Evolutionary conservation across 805 yeast species (phyloP).

Genomic region (Dipodascopsis uninucleata): DNA sequence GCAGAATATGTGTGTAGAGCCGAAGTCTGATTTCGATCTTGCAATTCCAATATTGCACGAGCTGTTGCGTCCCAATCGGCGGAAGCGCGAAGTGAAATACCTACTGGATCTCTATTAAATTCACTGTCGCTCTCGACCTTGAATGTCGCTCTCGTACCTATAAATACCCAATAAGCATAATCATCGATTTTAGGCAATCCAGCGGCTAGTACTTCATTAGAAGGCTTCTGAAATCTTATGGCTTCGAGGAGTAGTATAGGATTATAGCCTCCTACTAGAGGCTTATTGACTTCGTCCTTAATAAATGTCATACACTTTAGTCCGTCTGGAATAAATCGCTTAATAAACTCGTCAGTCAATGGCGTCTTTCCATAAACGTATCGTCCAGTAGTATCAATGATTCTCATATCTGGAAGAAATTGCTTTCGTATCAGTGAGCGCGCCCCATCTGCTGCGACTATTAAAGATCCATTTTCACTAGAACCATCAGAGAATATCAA

Average conservation of each 20-base stretch:
- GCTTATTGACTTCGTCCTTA: slow-evolving; percentile 6
- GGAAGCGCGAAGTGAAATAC: slow-evolving; percentile 4
- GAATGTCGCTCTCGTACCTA: not conserved
- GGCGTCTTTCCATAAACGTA: slow-evolving; percentile 8
- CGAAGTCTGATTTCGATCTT: slow-evolving; percentile 4
- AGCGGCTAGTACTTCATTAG: not conserved
- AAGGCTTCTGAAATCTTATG: not conserved
- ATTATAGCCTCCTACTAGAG: too few species aligned
- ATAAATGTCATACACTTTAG: slow-evolving; percentile 1
- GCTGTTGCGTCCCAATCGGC: not conserved
- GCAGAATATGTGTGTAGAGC: slow-evolving; percentile 9
- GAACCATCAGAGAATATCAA: slow-evolving; percentile 3
- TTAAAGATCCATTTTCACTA: slow-evolving; percentile 1
- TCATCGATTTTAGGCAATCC: not conserved
- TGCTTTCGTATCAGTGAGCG: slow-evolving; percentile 7
- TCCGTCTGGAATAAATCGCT: not conserved
- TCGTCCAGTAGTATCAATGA: slow-evolving; percentile 7
- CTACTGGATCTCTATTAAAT: not conserved
- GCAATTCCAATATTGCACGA: slow-evolving; percentile 3
- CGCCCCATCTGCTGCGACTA: slow-evolving; percentile 11
- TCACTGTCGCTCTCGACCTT: slow-evolving; percentile 1
- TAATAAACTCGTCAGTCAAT: slow-evolving; percentile 1
- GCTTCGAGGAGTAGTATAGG: slow-evolving; percentile 7
- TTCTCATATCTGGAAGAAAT: slow-evolving; percentile 1
- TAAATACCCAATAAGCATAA: slow-evolving; percentile 6